Evolutionary conservation across 2,329 filamentous ascomycete genomes (phyloP).

Genomic region (Mycosphaerella arachidis): DNA sequence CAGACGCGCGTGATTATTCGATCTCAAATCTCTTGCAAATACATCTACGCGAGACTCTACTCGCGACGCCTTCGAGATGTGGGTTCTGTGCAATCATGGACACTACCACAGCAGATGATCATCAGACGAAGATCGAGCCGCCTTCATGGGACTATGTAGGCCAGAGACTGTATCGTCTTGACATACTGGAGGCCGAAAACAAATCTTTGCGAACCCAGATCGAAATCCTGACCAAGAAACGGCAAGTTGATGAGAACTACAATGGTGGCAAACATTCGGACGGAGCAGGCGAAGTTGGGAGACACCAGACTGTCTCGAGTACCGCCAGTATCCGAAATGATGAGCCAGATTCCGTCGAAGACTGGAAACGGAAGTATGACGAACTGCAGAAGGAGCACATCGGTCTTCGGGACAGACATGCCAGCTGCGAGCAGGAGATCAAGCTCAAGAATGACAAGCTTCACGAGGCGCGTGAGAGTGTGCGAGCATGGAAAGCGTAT

Average conservation of each 20-base stretch:
- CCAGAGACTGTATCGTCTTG: background rate
- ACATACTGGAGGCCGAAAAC: conserved; percentile 22
- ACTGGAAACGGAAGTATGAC: conserved; percentile 21
- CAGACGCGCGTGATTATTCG: no score
- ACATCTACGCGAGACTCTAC: background rate
- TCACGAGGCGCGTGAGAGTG: conserved; percentile 37
- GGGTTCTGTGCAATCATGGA: background rate
- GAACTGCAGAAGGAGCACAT: conserved; percentile 29
- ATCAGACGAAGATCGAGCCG: background rate
- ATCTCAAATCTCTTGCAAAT: background rate
- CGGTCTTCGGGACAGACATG: conserved; percentile 24
- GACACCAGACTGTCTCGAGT: background rate
- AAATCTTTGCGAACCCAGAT: conserved; percentile 18
- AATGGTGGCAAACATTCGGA: background rate
- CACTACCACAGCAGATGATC: background rate
- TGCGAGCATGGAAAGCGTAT: conserved; percentile 31
- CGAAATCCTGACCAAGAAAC: background rate
- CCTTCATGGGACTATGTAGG: background rate
- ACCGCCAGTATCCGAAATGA: background rate
- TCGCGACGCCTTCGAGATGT: background rate
- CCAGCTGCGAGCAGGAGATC: conserved; percentile 25
- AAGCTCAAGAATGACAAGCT: conserved; percentile 19
- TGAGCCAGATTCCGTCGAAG: background rate
- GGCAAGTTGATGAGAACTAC: background rate
- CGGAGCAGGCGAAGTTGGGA: background rate